Evolutionary conservation across 495 filamentous ascomycete species (phyloP), one percentile per base, ranked within the genome.

Genomic region (Cercophora scortea): DNA sequence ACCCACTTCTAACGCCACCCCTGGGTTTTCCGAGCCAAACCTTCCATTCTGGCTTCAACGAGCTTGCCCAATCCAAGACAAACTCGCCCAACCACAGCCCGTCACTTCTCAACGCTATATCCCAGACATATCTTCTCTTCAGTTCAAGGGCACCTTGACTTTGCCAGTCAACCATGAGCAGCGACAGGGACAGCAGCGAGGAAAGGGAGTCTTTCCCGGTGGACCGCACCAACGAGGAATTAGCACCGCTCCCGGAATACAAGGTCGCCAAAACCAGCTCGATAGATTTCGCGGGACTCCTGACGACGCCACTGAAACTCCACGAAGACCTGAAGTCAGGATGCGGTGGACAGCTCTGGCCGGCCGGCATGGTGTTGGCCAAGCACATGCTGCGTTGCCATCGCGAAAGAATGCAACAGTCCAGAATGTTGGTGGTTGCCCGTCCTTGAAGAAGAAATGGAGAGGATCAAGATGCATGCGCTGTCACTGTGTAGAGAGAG

Each of bases 301-400:
- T 96, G 13, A 63, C 69, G 13, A 63, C 64, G 32, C 85, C 89
- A 8, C 71, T 98, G 39, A 73, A 79, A 47, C 79, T 97, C 11
- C 85, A 87, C 58, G 89, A 95, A 65, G 89, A 97, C 61, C 75
- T 95, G 12, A 79, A 76, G 48, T 79, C 88, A 59, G 92, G 92
- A 58, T 96, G 92, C 66, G 93, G 93, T 13, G 93, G 93, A 2
- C 85, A 90, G 62, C 72, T 94, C 12, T 97, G 93, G 93, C 93
- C 91, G 0, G 93, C 93, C 1, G 93, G 93, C 9, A 86, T 90
- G 81, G 82, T 90, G 3, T 70, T 98, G 25, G 80, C 85, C 9
- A 88, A 84, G 63, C 94, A 96, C 62, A 73, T 96, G 71, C 73
- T 98, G 36, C 75, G 81, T 46, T 81, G 81, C 55, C 86, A 87